Evolutionary conservation across 2,329 filamentous ascomycete species (phyloP).

Genomic region (Fusarium citri): DNA sequence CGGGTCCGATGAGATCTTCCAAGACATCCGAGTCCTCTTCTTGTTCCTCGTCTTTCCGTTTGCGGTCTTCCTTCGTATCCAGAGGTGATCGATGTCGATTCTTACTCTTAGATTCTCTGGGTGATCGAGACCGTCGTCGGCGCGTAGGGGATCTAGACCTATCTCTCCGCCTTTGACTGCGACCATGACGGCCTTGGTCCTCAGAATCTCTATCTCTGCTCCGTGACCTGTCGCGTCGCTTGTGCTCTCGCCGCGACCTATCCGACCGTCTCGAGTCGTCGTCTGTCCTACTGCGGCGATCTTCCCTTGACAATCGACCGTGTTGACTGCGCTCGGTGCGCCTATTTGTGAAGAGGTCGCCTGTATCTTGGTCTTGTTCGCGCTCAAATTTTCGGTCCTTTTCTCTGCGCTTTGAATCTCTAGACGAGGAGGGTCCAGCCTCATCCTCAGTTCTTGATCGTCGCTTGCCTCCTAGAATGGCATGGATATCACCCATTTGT

Average conservation of each 20-base stretch:
- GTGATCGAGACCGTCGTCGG: slow-evolving; percentile 50
- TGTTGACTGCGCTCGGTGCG: slow-evolving; percentile 35
- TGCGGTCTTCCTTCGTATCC: slow-evolving; percentile 26
- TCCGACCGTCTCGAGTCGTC: slow-evolving; percentile 25
- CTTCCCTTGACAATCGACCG: slow-evolving; percentile 44
- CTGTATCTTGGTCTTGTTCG: slow-evolving; percentile 9
- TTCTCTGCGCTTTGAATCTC: slow-evolving; percentile 29
- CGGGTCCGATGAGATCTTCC: slow-evolving; percentile 81
- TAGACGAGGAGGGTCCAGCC: slow-evolving; percentile 32
- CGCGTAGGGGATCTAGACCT: slow-evolving; percentile 46
- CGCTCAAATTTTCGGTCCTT: slow-evolving; percentile 11
- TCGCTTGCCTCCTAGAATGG: slow-evolving; percentile 64
- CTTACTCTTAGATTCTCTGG: slow-evolving; percentile 45
- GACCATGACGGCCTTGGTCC: slow-evolving; percentile 28
- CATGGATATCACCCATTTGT: slow-evolving; percentile 71
- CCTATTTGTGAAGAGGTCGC: slow-evolving; percentile 41
- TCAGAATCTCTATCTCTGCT: slow-evolving; percentile 25
- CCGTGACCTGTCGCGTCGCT: slow-evolving; percentile 34
- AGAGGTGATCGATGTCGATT: slow-evolving; percentile 51
- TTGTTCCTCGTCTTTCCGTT: slow-evolving; percentile 25
- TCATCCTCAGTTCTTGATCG: slow-evolving; percentile 45
- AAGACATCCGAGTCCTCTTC: slow-evolving; percentile 72
- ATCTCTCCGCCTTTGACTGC: slow-evolving; percentile 34
- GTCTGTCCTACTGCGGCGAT: slow-evolving; percentile 28
- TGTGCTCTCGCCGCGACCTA: slow-evolving; percentile 31